phyloP scores from a whole-genome alignment of 441 rosid genomes.

The Biscutella auriculata region DNA sequence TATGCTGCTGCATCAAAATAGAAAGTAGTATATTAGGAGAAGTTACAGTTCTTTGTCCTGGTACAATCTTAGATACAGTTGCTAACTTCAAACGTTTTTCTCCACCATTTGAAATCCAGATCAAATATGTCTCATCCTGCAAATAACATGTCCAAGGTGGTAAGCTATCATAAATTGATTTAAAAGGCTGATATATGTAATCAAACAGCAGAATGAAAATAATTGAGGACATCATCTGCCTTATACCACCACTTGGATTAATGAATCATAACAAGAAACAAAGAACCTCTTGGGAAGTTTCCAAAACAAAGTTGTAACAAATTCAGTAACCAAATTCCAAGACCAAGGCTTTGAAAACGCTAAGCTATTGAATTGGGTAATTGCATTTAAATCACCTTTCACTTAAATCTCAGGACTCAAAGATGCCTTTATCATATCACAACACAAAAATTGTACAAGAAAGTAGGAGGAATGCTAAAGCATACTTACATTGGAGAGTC shows the following conservation, averaged over 20 bases:
- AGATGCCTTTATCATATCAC: background rate
- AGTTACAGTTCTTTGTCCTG: conserved; percentile 95
- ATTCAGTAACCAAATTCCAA: background rate
- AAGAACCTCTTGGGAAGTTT: background rate
- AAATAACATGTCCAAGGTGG: conserved; percentile 10
- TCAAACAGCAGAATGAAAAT: background rate
- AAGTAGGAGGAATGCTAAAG: no score
- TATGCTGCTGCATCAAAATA: background rate
- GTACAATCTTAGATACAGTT: conserved; percentile 67
- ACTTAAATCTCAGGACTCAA: background rate
- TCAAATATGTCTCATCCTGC: conserved; percentile 90
- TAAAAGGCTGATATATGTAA: background rate
- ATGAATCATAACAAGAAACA: background rate
- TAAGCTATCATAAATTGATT: background rate
- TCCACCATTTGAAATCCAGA: conserved; percentile 76
- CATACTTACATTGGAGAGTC: conserved; percentile 58
- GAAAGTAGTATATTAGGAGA: conserved; percentile 6
- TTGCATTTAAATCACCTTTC: background rate
- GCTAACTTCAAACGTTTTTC: conserved; percentile 82
- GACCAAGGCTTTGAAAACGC: background rate
- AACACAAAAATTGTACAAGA: no score
- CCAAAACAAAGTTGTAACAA: background rate
- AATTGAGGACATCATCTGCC: background rate
- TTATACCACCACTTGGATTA: background rate
- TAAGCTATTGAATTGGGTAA: background rate